Base-by-base conservation (phyloP, 164 flowering plant genomes). In the Malania oleifera region DNA sequence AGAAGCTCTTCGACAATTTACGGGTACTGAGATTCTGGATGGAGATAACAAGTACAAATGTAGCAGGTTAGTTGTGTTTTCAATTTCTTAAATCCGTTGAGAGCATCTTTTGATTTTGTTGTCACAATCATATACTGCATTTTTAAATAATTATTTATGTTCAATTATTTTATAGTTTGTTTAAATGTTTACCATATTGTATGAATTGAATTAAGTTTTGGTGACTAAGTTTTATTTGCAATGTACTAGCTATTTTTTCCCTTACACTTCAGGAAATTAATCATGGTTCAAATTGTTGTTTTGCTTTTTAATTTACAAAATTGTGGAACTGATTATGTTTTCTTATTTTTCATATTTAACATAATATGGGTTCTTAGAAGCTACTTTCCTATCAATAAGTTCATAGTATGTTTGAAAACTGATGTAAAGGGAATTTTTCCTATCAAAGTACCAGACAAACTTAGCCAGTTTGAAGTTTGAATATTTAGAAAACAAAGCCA, bases 11-110 rank as follows among this genome's bases (percentile, higher is more conserved):
- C 52, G 57, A 51, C 70, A 73, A 59, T 93, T 86, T 63, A 87
- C 98, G 2, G 60, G 75, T 10, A 74, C 89, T 35, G 98, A 93
- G 70, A 75, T 70, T 56, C 68, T 93, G 71, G 98, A 90, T 79
- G 96, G 92, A 34, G 97, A 93, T 35, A 93, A 93, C 69, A 93
- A 86, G 68, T 93, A 93, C 67, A 69, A 74, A 6, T 93, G 98
- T 65, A 43, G 74, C 78, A 90, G 98, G 98, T 90, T 44, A 24
- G 77, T 66, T 48, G 1, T 27, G 60, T 44, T 8, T 12, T 37
- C 22, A 24, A 18, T 22, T 22, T 12, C 39, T 10, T 24, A 27
- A 39, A 24, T 26, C 29, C 41, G 17, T 53, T 59, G 20, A 12
- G 50, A 55, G 28, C 27, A 35, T 54, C 20, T 27, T 38, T 22